Evolutionary conservation across 2,329 filamentous ascomycete species (phyloP), one percentile per base, ranked within the genome.

Genomic region (Ascochyta clinopodiicola): DNA sequence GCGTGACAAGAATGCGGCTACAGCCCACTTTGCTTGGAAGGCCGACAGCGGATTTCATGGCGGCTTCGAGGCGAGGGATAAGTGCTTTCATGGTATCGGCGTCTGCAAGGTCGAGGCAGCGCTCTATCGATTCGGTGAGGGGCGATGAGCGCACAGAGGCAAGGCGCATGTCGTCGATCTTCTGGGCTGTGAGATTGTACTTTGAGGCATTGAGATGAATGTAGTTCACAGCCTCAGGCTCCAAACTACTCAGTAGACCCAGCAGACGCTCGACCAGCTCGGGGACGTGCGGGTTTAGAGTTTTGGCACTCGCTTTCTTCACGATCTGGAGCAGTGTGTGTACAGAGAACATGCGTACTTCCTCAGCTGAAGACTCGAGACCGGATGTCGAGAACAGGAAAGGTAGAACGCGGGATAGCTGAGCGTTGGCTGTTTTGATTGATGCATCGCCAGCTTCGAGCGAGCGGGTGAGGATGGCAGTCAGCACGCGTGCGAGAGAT

Each of bases 1-100:
- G 82, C 0, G 91, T 93, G 7, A 91, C 89, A 29, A 99, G 82
- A 2, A 97, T 88, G 51, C 92, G 86, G 61, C 89, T 90, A 68
- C 92, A 96, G 34, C 92, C 95, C 43, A 98, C 89, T 78, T 98
- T 98, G 0, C 92, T 96, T 2, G 94, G 94, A 77, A 98, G 87
- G 1, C 93, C 94, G 34, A 99, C 87, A 1, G 93, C 91, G 24
- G 84, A 87, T 72, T 94, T 95, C 76, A 98, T 91, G 0, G 90
- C 88, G 27, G 84, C 83, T 72, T 95, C 89, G 0, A 99, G 82
- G 39, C 81, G 85, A 2, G 88, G 86, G 32, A 88, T 86, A 9
- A 97, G 81, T 19, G 87, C 82, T 40, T 83, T 82, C 86, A 97
- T 94, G n/a, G 89, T 88, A 4, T 81, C 78, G 6, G 86, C 87